Evolutionary conservation across 768 basidiomycete species (phyloP).

Genomic region (Mycena galopus): DNA sequence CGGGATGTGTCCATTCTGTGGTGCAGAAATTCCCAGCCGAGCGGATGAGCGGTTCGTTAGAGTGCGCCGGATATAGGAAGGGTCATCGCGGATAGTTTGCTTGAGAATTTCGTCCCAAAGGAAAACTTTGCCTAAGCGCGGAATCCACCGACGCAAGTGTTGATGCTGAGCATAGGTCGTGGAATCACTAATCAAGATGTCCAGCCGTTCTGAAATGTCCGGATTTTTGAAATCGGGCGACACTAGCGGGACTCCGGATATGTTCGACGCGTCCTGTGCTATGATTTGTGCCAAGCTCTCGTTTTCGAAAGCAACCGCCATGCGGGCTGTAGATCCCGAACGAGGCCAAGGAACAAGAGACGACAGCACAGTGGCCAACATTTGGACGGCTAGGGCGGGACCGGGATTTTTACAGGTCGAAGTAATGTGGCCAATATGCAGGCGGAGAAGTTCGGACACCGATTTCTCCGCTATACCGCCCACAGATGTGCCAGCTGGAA

Average conservation of each 20-base stretch:
- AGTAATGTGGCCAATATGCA: not conserved
- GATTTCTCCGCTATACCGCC: not conserved
- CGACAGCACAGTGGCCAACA: not conserved
- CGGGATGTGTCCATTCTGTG: not conserved
- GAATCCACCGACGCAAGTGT: conserved; percentile 16
- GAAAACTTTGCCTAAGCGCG: not conserved
- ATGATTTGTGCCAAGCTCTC: not conserved
- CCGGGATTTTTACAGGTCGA: not conserved
- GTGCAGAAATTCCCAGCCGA: not conserved
- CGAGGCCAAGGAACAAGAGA: not conserved
- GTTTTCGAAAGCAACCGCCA: conserved; percentile 3
- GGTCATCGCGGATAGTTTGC: not conserved
- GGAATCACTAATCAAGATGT: conserved; percentile 9
- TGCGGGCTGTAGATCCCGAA: not conserved
- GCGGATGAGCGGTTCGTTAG: not conserved
- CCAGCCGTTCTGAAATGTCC: not conserved
- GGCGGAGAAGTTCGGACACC: not conserved
- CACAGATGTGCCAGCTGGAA: not conserved
- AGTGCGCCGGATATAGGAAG: not conserved
- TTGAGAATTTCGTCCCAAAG: not conserved
- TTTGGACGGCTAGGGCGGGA: not conserved
- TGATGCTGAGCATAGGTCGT: not conserved
- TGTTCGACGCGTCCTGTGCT: not conserved
- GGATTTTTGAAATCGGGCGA: not conserved
- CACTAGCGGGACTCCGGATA: not conserved